A percentile compares a stretch with the other conserved stretches of the same genome.
These are phyloP conservation scores for Kitagawia praeruptora DNA, from an alignment of 129 eudicot genomes.

Conservation along the genomic window DNA sequence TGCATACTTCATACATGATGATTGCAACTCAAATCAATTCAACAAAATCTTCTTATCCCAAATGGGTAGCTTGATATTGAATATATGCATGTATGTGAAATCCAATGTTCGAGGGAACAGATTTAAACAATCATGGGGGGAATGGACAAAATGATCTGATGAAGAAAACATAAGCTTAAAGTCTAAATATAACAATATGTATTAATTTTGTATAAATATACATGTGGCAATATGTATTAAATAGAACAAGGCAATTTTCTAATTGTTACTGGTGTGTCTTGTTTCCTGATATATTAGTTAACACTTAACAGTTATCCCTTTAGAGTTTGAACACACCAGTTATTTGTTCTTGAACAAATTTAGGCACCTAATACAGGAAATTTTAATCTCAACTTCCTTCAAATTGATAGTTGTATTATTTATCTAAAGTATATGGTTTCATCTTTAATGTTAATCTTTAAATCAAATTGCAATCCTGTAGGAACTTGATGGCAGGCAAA, in stretches of 20 bases:
- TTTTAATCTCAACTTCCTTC: background rate
- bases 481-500: constrained; percentile 84
- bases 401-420: background rate
- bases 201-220: no score
- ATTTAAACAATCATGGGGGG: background rate
- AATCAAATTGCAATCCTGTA: constrained; percentile 16
- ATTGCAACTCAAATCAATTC: background rate
- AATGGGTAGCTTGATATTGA: background rate
- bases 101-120: background rate
- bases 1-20: background rate
- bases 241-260: no score
- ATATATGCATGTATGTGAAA: background rate
- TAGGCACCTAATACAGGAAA: background rate
- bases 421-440: background rate
- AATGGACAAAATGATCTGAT: background rate
- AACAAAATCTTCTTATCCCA: background rate
- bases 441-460: background rate
- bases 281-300: background rate
- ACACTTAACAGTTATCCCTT: background rate
- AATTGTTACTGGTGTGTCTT: background rate
- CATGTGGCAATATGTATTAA: no score
- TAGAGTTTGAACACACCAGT: background rate
- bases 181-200: background rate
- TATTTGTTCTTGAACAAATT: background rate
- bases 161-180: background rate